Percentiles rank a stretch among this genome's conserved stretches.
phyloP scores from a whole-genome alignment of 495 filamentous ascomycete genomes.

The Penicillium cosmopolitanum region DNA sequence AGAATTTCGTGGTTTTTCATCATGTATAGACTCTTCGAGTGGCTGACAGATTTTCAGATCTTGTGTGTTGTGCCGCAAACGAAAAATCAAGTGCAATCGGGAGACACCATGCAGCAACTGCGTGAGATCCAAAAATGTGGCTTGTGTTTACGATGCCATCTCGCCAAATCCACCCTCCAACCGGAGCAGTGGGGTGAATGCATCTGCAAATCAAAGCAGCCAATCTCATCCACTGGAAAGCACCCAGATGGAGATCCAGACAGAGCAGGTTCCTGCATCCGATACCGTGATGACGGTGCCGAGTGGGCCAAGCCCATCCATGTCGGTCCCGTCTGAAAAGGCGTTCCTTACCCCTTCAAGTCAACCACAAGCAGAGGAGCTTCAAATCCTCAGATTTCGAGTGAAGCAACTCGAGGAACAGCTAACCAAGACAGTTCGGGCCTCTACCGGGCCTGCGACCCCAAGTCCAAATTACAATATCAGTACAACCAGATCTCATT shows the following conservation, averaged over 20 bases:
- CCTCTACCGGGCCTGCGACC: slow-evolving; percentile 9
- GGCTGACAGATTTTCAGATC: slow-evolving; percentile 25
- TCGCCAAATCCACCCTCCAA: slow-evolving; percentile 17
- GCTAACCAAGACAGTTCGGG: slow-evolving; percentile 30
- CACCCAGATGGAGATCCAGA: too few relatives aligned
- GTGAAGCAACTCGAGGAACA: slow-evolving; percentile 52
- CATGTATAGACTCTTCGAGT: too few relatives aligned
- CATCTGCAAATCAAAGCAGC: neutral
- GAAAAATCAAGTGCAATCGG: slow-evolving; percentile 57
- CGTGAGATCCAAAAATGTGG: slow-evolving; percentile 41
- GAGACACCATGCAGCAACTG: slow-evolving; percentile 56
- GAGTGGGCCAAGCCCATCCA: too few relatives aligned
- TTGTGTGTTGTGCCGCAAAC: slow-evolving; percentile 48
- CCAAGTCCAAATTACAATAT: slow-evolving; percentile 29
- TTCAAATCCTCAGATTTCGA: slow-evolving; percentile 39
- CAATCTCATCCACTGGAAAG: neutral
- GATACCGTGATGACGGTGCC: too few relatives aligned
- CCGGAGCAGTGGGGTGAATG: neutral
- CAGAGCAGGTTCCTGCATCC: too few relatives aligned
- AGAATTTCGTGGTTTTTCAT: too few relatives aligned
- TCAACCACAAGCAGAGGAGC: slow-evolving; percentile 34
- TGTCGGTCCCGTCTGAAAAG: too few relatives aligned
- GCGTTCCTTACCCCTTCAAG: slow-evolving; percentile 4
- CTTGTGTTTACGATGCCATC: slow-evolving; percentile 43
- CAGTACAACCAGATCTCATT: slow-evolving; percentile 25